Evolutionary conservation across 257 asterid species (phyloP).

Genomic region (Solanum paucissectum): DNA sequence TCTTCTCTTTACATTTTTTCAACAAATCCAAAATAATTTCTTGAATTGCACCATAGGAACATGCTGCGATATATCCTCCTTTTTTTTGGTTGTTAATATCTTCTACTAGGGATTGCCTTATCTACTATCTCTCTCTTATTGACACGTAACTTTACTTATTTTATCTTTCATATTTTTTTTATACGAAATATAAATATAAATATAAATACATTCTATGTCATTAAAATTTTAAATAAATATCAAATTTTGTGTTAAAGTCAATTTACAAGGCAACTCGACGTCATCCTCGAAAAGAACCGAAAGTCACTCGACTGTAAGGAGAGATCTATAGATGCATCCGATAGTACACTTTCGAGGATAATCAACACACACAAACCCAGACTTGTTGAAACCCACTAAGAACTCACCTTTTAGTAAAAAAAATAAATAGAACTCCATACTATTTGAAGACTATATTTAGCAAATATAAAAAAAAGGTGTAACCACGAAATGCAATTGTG

Average conservation of each 20-base stretch:
- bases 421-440: neutral
- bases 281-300: rapidly evolving
- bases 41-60: neutral
- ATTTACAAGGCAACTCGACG: neutral
- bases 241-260: neutral
- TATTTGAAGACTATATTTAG: neutral
- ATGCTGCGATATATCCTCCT: neutral
- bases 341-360: neutral
- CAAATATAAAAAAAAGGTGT: neutral
- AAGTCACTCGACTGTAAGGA: no score
- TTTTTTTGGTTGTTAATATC: neutral
- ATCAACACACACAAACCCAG: neutral
- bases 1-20: neutral
- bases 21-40: neutral
- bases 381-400: neutral
- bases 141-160: neutral
- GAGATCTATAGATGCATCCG: rapidly evolving
- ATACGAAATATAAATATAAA: neutral
- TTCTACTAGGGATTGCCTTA: neutral
- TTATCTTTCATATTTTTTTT: neutral
- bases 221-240: neutral
- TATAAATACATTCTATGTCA: neutral
- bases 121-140: neutral
- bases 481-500: neutral
- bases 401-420: neutral